Base-by-base conservation (phyloP, 495 filamentous ascomycete genomes). In the Aspergillus haitiensis region DNA sequence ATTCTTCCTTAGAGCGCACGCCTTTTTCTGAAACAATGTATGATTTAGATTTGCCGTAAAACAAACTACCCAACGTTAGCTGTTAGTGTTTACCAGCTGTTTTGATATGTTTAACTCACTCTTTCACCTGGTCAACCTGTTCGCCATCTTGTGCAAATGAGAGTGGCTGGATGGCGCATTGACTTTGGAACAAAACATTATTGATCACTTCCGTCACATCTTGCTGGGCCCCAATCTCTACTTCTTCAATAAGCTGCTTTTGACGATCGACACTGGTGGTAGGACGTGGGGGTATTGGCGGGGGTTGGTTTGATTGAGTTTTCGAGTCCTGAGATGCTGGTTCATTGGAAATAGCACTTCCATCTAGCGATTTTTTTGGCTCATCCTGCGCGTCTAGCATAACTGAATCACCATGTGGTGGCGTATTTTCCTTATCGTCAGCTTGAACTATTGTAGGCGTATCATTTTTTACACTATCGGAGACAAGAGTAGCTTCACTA, bases 191-290 rank as follows among this genome's bases (percentile, higher is more conserved):
- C 37, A 95, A 82, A 21, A 95, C 87, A 68, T 94, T 93, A 40
- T 91, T 91, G 70, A 97, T 93, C 39, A 96, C 93, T 70, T 98
- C 94, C 9, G 89, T 92, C 7, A 96, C 94, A 75, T 98, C 94
- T 75, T 97, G 93, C 67, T 93, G 84, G 27, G 84, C 81, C 16
- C 82, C 81, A 64, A 85, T 78, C 69, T 87, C 84, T 0, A 86
- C 70, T 52, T 87, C 83, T 40, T 85, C 81, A 11, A 72, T 72
- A 52, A 78, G 60, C 21, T 76, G 71, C 54, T 71, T 74, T 55
- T 77, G 69, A 0, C 63, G 60, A 46, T 78, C 73, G n/a, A 64
- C 51, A 58, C 72, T 64, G 12, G 66, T 52, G 21, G 67, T 62
- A 53, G 75, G 76, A 52, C 81, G 72, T 37, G 79, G 81, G 32